Base-by-base conservation (phyloP, 176 grass and related monocot species). In the Ensete glaucum region DNA sequence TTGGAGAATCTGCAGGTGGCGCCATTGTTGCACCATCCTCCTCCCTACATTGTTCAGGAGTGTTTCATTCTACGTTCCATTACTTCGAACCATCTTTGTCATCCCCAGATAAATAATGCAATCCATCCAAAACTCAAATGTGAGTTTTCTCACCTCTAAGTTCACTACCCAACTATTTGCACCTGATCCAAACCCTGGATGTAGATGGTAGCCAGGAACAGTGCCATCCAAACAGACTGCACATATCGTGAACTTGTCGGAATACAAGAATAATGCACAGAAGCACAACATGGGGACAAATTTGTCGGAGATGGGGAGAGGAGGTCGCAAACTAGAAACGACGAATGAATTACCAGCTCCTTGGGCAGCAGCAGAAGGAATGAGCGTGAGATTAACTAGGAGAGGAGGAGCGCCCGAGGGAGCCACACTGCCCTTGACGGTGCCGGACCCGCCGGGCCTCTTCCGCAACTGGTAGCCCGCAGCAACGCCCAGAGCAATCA, bases 211-310 rank as follows among this genome's bases (percentile, higher is more conserved):
- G 27, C 83, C 94, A 9, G 88, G 78, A 21, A 88, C 79, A 1
- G 79, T 93, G 22, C 94, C 94, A 73, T 98, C 94, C 86, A 91
- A 82, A 29, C 94, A 98, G 23, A 93, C 94, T 98, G 83, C 74
- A 79, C 17, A 27, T 25, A 11, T 14, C 3, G 1, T 15, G 29
- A 67, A 67, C 9, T 29, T 22, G 14, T 11, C 12, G 15, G 26
- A 17, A 43, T 6, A 13, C 11, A 67, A 13, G 13, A 13, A n/a
- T 43, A 78, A 52, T 8, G 24, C 24, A 25, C 16, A 69, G 48
- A 2, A 60, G 71, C 17, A 71, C 71, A 71, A 56, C 75, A 68
- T 68, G 63, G 8, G 9, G 25, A 34, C 11, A 15, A 50, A 21
- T 54, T 50, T 27, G 15, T 73, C 63, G 12, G 29, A 24, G 27